Base-by-base conservation (phyloP, 2,329 filamentous ascomycete genomes). In the Samsoniella hepiali region DNA sequence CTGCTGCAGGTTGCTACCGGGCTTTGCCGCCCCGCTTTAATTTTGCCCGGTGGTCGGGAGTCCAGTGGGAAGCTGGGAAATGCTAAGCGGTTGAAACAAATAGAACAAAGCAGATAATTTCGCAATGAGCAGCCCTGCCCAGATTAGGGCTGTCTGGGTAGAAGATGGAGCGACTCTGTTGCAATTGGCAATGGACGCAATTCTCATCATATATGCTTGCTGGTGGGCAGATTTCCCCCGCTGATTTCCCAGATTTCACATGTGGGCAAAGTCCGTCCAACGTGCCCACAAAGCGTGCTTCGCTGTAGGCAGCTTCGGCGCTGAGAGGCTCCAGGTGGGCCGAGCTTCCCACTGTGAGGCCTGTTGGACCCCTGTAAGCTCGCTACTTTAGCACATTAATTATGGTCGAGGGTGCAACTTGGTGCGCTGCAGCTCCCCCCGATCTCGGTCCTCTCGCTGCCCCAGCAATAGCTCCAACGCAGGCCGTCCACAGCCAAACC, bases 391-490 rank as follows among this genome's bases (percentile, higher is more conserved):
- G 38, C 38, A 40, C 2, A 40, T 38, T 7, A 38, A 38, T 22
- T 38, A 38, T 11, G 36, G 38, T 15, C 15, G 42, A 45, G 5
- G 22, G 1, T 7, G 42, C 42, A 15, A n/a, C 5, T 31, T 56
- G 38, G 15, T 58, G 42, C 29, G 50, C 50, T 36, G 36, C 10
- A 29, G 22, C n/a, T 42, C 15, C 53, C 58, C 44, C 58, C 58
- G 58, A 62, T 62, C 58, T 62, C 58, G 58, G 58, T 62, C 34
- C 40, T 29, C 22, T 45, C 10, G 58, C 58, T 55, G 58, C 58
- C 58, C 58, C 58, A 55, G 58, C 58, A 61, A 61, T 61, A 51
- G 58, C 58, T 60, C 42, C 55, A 45, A 47, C 29, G 15, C 4
- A 27, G 40, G 27, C 29, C 15, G 6, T 34, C 10, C 31, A 27